A percentile compares a stretch with the other conserved stretches of the same genome.
phyloP scores from a whole-genome alignment of 139 green algal species.

The Chlamydomonas asymmetrica region DNA sequence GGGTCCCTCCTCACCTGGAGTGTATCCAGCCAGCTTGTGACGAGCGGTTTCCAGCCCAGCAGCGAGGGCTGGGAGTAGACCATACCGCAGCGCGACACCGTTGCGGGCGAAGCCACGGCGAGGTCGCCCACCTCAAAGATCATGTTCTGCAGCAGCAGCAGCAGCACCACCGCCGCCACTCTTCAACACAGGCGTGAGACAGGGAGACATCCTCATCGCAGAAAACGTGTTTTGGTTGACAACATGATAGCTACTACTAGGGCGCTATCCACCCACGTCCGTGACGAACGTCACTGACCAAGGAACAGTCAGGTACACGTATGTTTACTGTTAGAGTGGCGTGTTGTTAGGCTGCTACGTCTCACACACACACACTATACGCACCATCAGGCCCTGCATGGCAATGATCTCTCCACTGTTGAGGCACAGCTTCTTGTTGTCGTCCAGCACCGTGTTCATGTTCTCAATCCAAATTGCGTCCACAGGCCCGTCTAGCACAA shows the following conservation, averaged over 20 bases:
- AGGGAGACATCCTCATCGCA: too few relatives aligned
- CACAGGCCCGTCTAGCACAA: conserved; percentile 78
- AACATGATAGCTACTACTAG: too few relatives aligned
- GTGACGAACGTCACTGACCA: too few relatives aligned
- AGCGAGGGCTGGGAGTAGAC: conserved; percentile 72
- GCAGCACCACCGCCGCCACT: too few relatives aligned
- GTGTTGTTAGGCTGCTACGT: too few relatives aligned
- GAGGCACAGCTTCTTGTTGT: conserved; percentile 88
- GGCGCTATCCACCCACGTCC: too few relatives aligned
- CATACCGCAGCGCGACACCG: conserved; percentile 77
- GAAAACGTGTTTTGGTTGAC: too few relatives aligned
- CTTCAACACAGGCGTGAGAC: too few relatives aligned
- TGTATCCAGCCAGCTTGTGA: conserved; percentile 58
- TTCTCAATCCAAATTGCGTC: conserved; percentile 87
- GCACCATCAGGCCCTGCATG: conserved; percentile 48
- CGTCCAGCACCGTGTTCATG: conserved; percentile 85
- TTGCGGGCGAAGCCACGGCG: conserved; percentile 70
- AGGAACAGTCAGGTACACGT: too few relatives aligned
- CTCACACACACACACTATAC: too few relatives aligned
- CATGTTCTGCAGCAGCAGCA: conserved; percentile 66
- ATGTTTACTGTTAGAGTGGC: too few relatives aligned
- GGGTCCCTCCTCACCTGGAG: too few relatives aligned
- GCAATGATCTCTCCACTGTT: conserved; percentile 77
- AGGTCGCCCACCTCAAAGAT: conserved; percentile 84
- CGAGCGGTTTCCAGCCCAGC: conserved; percentile 66